phyloP scores from a whole-genome alignment of 2,329 filamentous ascomycete genomes.

The Stromatinia cepivora region DNA sequence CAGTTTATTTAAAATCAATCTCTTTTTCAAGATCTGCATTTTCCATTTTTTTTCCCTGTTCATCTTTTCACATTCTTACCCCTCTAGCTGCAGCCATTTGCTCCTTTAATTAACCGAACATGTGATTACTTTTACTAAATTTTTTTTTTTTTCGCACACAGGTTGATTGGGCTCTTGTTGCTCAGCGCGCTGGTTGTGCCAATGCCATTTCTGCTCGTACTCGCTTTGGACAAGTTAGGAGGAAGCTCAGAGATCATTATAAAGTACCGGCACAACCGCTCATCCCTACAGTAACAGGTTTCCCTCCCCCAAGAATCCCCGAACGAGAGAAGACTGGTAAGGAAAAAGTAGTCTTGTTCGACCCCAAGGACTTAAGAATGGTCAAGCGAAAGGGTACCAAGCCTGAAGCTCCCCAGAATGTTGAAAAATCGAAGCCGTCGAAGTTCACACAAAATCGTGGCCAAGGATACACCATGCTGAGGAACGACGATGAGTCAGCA shows the following conservation, averaged over 20 bases:
- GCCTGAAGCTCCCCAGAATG: not conserved
- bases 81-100: not conserved
- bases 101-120: not conserved
- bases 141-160: not conserved
- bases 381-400: constrained; percentile 1
- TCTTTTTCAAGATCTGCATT: not conserved
- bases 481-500: not conserved
- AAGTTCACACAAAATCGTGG: constrained; percentile 1
- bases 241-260: constrained; percentile 43
- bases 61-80: not conserved
- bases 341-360: not conserved
- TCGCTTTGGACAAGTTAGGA: constrained; percentile 53
- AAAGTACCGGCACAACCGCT: not conserved
- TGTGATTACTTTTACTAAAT: not conserved
- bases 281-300: not conserved
- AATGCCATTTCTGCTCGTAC: constrained; percentile 49
- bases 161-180: constrained; percentile 51
- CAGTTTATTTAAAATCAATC: not conserved
- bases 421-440: not conserved
- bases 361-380: constrained; percentile 20
- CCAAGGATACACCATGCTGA: not conserved
- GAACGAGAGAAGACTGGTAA: not conserved
- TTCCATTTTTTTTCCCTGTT: not conserved
- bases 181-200: constrained; percentile 47
- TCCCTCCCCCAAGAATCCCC: not conserved